Evolutionary conservation across 495 filamentous ascomycete genomes (phyloP), one percentile per base, ranked within the genome.

Genomic region (Penicillium pancosmium): DNA sequence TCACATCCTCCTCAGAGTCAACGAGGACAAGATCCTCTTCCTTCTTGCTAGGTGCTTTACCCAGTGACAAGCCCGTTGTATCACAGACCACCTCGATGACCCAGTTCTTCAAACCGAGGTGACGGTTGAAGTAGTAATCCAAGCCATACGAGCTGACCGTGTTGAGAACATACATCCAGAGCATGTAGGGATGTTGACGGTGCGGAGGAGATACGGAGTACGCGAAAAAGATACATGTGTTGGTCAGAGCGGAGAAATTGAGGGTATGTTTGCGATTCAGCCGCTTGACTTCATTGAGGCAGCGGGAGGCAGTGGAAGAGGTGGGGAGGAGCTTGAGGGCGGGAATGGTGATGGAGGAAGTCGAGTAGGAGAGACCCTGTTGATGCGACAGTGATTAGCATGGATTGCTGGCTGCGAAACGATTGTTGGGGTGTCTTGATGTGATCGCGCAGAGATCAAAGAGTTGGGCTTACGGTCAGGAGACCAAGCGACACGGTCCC

Each of bases 401-500:
- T 13, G 15, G 44, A 13, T 59, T 41, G 33, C 15, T 15, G 44
- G 50, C 18, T 36, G 43, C 33, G 48, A 50, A 35, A 36, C n/a
- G 23, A 27, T n/a, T 40, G 36, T 15, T 40, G 36, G 36, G 36
- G 36, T 40, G 12, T 40, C 36, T 13, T 6, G 41, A 44, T 44
- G 16, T 8, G 16, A 18, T 44, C 41, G 55, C 16, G n/a, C 33
- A 47, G 27, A 31, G 27, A 31, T 31, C 27, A 31, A 31, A 49
- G 49, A 52, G 46, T 46, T 52, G 43, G 49, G 77, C 83, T 66
- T 85, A 95, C 91, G 25, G 92, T 97, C 69, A 96, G 73, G 19
- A 97, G 82, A 56, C 92, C 92, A 33, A 97, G 81, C 51, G 87
- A 91, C 56, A 96, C 83, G 25, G 91, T 92, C 65, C 92, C 92